Conservation (phyloP, 108 stramenopile genomes). For the Chaetoceros muelleri region DNA sequence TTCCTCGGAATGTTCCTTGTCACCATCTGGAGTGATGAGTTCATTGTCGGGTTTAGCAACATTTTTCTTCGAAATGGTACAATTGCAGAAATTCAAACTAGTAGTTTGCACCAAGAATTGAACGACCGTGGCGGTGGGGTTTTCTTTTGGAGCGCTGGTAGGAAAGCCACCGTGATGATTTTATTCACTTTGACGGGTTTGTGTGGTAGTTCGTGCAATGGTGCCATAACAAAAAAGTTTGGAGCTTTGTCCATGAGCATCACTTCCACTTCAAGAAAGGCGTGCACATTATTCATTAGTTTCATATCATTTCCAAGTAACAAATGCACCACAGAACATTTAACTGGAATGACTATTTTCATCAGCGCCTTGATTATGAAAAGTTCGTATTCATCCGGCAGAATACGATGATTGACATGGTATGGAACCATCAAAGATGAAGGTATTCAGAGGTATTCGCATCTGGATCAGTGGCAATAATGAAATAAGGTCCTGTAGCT, state of each 20-base stretch:
- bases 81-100: constrained; percentile 3
- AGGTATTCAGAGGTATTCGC: no score
- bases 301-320: constrained; percentile 16
- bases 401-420: background rate
- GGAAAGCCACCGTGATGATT: constrained; percentile 1
- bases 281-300: constrained; percentile 17
- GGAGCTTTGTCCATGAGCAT: constrained; percentile 18
- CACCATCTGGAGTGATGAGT: background rate
- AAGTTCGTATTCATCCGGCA: background rate
- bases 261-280: constrained; percentile 17
- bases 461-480: no score
- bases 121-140: background rate
- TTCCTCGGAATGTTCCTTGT: constrained; percentile 1
- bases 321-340: constrained; percentile 7
- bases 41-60: background rate
- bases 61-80: constrained; percentile 7
- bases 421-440: no score
- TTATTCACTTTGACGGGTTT: constrained; percentile 11
- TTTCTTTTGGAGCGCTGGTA: background rate
- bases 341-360: constrained; percentile 8
- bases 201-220: constrained; percentile 11
- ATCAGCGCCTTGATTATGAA: constrained; percentile 9
- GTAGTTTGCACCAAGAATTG: no score
- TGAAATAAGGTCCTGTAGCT: no score
- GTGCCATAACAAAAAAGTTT: constrained; percentile 23